Conservation (phyloP, 2,329 filamentous ascomycete genomes). For the Fonsecaea erecta region DNA sequence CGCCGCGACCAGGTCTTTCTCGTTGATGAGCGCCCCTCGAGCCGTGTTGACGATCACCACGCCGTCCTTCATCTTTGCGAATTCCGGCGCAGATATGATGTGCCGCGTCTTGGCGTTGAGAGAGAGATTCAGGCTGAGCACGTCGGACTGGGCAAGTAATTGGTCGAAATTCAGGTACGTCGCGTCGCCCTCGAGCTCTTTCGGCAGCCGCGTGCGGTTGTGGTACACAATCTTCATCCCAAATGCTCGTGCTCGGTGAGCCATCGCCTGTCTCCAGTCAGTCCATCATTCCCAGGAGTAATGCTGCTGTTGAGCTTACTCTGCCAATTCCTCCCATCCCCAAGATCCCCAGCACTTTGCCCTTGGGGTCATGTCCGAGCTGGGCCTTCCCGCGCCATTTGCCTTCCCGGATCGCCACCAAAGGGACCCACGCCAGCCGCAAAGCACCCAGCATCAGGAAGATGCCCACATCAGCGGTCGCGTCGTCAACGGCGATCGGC, state of each 20-base stretch:
- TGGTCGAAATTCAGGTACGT: constrained; percentile 54
- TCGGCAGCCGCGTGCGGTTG: constrained; percentile 49
- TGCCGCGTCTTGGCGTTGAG: constrained; percentile 52
- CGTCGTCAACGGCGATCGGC: constrained; percentile 53
- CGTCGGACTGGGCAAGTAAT: constrained; percentile 51
- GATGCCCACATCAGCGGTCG: constrained; percentile 54
- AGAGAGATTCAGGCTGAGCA: constrained; percentile 53
- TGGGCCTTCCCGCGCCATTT: constrained; percentile 49
- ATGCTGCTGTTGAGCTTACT: constrained; percentile 40
- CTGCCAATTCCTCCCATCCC: constrained; percentile 56
- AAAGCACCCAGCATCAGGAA: constrained; percentile 55
- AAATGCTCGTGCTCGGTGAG: constrained; percentile 50
- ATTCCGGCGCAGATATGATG: constrained; percentile 53
- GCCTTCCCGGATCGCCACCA: constrained; percentile 49
- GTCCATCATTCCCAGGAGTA: constrained; percentile 4
- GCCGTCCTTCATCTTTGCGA: constrained; percentile 52
- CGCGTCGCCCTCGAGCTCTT: constrained; percentile 49
- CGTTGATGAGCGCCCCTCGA: constrained; percentile 52
- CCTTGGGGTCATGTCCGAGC: constrained; percentile 52
- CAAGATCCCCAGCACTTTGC: constrained; percentile 53
- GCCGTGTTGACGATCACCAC: constrained; percentile 53
- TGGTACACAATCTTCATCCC: constrained; percentile 56
- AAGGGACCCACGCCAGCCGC: constrained; percentile 50
- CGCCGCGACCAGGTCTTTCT: constrained; percentile 52
- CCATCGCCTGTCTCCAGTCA: constrained; percentile 48